These are phyloP conservation scores for Ophiocordyceps camponoti-floridani DNA, from an alignment of 2,329 filamentous ascomycete genomes.

Conservation along the genomic window DNA sequence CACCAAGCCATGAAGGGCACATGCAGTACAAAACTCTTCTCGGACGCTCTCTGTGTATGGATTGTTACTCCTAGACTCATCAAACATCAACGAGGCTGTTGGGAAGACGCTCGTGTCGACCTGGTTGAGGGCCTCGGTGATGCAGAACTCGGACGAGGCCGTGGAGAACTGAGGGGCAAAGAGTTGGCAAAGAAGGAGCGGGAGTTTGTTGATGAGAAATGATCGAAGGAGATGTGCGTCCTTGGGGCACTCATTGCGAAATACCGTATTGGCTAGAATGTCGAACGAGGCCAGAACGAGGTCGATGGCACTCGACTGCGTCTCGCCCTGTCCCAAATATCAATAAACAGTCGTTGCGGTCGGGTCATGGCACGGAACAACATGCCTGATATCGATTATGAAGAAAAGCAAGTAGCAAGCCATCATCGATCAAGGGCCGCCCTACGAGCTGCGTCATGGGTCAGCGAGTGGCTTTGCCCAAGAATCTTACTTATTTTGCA, in stretches of 20 bases:
- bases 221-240: slow-evolving; percentile 62
- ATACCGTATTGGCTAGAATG: slow-evolving; percentile 70
- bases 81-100: slow-evolving; percentile 39
- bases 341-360: background rate
- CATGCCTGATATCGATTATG: slow-evolving; percentile 66
- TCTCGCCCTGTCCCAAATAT: slow-evolving; percentile 39
- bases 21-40: slow-evolving; percentile 74
- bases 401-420: slow-evolving; percentile 59
- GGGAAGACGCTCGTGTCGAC: slow-evolving; percentile 65
- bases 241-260: slow-evolving; percentile 38
- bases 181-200: slow-evolving; percentile 32
- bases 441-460: slow-evolving; percentile 45
- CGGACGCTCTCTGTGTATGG: slow-evolving; percentile 40
- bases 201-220: slow-evolving; percentile 59
- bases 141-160: slow-evolving; percentile 54
- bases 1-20: slow-evolving; percentile 74
- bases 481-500: too few relatives aligned
- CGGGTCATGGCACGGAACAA: background rate
- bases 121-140: slow-evolving; percentile 55
- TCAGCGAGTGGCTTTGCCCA: background rate
- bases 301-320: slow-evolving; percentile 61
- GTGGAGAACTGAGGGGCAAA: slow-evolving; percentile 53
- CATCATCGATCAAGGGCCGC: slow-evolving; percentile 69
- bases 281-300: slow-evolving; percentile 82
- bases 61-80: slow-evolving; percentile 37